These are phyloP conservation scores for Sordaria brevicollis DNA, from an alignment of 495 filamentous ascomycete genomes.

Conservation along the genomic window DNA sequence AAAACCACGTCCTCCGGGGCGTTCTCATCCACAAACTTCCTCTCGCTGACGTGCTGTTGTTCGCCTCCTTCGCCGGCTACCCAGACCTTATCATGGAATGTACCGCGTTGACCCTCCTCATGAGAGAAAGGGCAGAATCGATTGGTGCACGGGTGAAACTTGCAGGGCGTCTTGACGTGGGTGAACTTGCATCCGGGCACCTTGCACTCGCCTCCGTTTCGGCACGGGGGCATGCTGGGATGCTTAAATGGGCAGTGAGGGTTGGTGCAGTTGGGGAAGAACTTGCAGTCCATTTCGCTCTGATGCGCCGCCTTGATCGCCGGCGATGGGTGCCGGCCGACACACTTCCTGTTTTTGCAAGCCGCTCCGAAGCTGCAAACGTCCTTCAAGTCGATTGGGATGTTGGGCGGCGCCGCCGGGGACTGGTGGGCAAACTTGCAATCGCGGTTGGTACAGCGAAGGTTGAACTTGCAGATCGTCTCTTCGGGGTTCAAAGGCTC, in stretches of 20 bases:
- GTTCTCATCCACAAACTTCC: conserved; percentile 75
- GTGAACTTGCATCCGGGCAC: conserved; percentile 81
- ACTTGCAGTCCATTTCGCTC: conserved; percentile 80
- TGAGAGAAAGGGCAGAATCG: conserved; percentile 80
- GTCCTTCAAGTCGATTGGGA: conserved; percentile 65
- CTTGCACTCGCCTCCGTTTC: conserved; percentile 87
- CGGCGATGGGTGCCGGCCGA: conserved; percentile 84
- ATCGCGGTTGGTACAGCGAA: conserved; percentile 74
- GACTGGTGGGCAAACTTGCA: conserved; percentile 94
- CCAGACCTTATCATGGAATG: conserved; percentile 90
- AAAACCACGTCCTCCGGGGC: conserved; percentile 67
- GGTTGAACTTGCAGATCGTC: conserved; percentile 75
- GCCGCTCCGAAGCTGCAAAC: conserved; percentile 75
- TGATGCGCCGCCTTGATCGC: conserved; percentile 67
- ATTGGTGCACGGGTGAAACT: conserved; percentile 85
- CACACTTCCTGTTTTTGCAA: conserved; percentile 93
- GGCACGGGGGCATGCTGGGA: conserved; percentile 65
- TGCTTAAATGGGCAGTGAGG: conserved; percentile 80
- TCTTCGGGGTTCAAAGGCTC: conserved; percentile 45
- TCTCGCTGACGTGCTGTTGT: conserved; percentile 64
- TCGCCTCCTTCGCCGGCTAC: conserved; percentile 47
- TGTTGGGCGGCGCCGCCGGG: conserved; percentile 73
- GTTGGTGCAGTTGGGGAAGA: conserved; percentile 90
- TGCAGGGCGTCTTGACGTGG: conserved; percentile 73
- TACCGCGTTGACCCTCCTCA: conserved; percentile 72